Base-by-base conservation (phyloP, 129 eudicot genomes). In the Silybum marianum region DNA sequence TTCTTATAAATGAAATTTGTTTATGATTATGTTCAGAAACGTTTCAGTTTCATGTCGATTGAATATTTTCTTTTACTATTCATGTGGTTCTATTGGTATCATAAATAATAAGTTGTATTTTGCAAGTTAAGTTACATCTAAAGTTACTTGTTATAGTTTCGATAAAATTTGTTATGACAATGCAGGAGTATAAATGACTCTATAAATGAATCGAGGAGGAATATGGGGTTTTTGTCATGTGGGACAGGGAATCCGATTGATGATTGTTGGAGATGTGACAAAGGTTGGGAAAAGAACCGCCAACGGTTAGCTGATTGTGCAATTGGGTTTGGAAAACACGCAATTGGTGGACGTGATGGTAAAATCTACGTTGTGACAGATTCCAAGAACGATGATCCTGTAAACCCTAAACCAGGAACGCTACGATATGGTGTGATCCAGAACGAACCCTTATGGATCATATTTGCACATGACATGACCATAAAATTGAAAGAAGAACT, bases 211-310 rank as follows among this genome's bases (percentile, higher is more conserved):
- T 81, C 93, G 3, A 89, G 90, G 69, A 89, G 98, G 83, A 91
- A 87, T 22, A 48, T 91, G 71, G 97, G 91, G 18, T 91, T 87
- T 78, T 75, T 93, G 23, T 89, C 97, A 0, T 91, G 97, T 77
- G 93, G 94, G 58, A 91, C 93, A 3, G 98, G 98, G 5, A 93
- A 93, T 74, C 98, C 98, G 0, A 91, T 93, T 3, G 98, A 93
- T 80, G 98, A 93, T 81, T 93, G 98, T 66, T 93, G 98, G 98
- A 80, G 98, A 7, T 93, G 98, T 71, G 98, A 93, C 87, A 79
- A 83, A 18, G 71, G 81, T 12, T 93, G 98, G 98, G 89, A 82
- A 32, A 77, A 82, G 42, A 91, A 91, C 54, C 97, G 97, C 46
- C 89, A 91, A 54, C 84, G 86, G 25, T 80, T 93, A 77, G 98